A percentile compares a stretch with the other conserved stretches of the same genome.
These are phyloP conservation scores for Inosperma sp. DNA, from an alignment of 768 basidiomycete species.

Conservation along the genomic window DNA sequence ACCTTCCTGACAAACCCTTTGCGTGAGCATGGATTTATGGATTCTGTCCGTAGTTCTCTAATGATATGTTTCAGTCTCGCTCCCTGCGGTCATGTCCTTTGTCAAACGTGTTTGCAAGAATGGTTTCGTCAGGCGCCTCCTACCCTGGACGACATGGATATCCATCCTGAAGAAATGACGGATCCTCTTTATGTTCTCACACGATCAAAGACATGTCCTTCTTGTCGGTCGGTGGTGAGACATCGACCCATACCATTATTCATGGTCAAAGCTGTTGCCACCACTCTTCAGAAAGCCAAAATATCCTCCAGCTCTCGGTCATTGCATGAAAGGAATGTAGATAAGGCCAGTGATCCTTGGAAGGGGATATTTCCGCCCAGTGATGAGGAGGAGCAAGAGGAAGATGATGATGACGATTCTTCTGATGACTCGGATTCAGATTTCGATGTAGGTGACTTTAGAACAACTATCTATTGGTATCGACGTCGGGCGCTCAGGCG, in stretches of 20 bases:
- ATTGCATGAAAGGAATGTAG: constrained; percentile 17
- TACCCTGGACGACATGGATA: constrained; percentile 35
- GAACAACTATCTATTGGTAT: not conserved
- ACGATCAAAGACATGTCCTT: constrained; percentile 68
- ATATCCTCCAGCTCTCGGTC: constrained; percentile 5
- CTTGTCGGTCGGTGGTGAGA: constrained; percentile 55
- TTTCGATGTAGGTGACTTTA: constrained; percentile 4
- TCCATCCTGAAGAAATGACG: constrained; percentile 34
- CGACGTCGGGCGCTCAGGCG: constrained; percentile 6
- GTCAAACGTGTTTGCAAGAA: constrained; percentile 63
- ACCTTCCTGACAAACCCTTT: constrained; percentile 58
- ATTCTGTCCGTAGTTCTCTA: not conserved
- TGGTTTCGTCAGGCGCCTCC: constrained; percentile 75
- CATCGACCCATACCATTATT: constrained; percentile 66
- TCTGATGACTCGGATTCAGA: constrained; percentile 9
- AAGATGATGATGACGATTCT: constrained; percentile 15
- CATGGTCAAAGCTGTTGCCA: constrained; percentile 56
- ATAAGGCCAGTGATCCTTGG: constrained; percentile 58
- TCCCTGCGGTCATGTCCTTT: constrained; percentile 79
- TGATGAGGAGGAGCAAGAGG: constrained; percentile 38
- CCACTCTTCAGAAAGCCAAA: constrained; percentile 45
- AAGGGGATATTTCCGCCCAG: constrained; percentile 57
- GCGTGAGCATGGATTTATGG: constrained; percentile 43
- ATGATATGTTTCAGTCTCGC: constrained; percentile 43
- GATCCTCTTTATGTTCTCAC: constrained; percentile 45